Conservation (phyloP, 306 rosid genomes). For the Macrotyloma uniflorum region DNA sequence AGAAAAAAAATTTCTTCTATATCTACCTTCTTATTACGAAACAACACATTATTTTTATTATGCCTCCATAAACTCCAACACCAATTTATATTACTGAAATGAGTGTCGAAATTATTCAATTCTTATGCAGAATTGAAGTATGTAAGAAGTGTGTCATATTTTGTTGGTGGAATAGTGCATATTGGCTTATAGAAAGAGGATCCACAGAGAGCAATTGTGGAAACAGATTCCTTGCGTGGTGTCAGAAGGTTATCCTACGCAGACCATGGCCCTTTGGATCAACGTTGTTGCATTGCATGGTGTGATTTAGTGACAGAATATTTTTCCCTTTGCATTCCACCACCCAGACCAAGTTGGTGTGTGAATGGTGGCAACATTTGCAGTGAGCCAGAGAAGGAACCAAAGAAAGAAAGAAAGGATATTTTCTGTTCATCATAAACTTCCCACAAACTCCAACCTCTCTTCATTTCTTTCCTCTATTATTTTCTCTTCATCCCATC, state of each 20-base stretch:
- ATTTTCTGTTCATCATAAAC: no score
- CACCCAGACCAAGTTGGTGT: conserved; percentile 14
- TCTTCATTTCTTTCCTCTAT: no score
- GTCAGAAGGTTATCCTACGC: conserved; percentile 34
- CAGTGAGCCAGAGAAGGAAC: neutral
- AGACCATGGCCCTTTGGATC: conserved; percentile 21
- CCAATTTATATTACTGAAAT: no score
- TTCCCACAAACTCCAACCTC: no score
- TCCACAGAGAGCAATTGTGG: conserved; percentile 25
- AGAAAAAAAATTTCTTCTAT: no score
- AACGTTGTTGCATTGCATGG: conserved; percentile 26
- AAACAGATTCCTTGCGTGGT: conserved; percentile 45
- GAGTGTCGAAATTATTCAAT: no score
- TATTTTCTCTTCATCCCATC: no score
- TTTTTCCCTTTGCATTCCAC: neutral
- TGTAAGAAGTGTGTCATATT: no score
- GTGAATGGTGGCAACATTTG: neutral
- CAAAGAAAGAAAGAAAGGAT: neutral
- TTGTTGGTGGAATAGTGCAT: neutral
- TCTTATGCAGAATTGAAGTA: no score
- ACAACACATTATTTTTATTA: no score
- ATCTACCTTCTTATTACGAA: no score
- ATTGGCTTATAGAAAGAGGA: neutral
- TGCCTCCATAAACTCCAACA: no score
- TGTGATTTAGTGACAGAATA: conserved; percentile 26